phyloP scores from a whole-genome alignment of 257 asterid genomes.

The Nicotiana otophora region DNA sequence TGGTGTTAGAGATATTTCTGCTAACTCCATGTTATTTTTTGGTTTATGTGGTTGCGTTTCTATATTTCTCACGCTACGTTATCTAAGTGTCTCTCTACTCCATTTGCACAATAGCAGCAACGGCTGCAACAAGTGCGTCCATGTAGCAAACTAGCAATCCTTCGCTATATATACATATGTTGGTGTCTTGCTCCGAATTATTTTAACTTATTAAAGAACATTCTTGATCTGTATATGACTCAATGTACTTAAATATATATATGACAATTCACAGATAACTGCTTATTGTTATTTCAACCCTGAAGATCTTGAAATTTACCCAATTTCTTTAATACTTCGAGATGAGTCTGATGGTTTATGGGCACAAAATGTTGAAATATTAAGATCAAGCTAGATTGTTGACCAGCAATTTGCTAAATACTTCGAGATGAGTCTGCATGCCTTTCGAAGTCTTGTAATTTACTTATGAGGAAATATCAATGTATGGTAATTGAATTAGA shows the following conservation, averaged over 20 bases:
- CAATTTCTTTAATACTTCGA: background rate
- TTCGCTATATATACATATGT: background rate
- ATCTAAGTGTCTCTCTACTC: background rate
- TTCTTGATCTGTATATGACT: background rate
- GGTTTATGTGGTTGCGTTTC: conserved; percentile 16
- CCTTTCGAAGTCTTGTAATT: too few relatives aligned
- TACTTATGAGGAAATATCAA: background rate
- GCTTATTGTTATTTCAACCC: background rate
- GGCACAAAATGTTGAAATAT: too few relatives aligned
- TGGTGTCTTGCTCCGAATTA: background rate
- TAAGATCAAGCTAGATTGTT: too few relatives aligned
- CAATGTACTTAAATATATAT: background rate
- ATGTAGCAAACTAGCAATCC: background rate
- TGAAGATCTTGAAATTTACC: background rate
- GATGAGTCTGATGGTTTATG: background rate
- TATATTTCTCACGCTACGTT: background rate
- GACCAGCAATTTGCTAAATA: too few relatives aligned
- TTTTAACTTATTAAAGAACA: background rate
- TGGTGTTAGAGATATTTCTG: conserved; percentile 6
- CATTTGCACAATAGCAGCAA: background rate
- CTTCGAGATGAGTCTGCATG: too few relatives aligned
- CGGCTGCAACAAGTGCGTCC: conserved; percentile 17
- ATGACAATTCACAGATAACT: background rate
- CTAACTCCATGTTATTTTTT: too few relatives aligned
- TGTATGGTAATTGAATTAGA: background rate